Conservation (phyloP, 2,329 filamentous ascomycete genomes). For the Macrophomina phaseolina region DNA sequence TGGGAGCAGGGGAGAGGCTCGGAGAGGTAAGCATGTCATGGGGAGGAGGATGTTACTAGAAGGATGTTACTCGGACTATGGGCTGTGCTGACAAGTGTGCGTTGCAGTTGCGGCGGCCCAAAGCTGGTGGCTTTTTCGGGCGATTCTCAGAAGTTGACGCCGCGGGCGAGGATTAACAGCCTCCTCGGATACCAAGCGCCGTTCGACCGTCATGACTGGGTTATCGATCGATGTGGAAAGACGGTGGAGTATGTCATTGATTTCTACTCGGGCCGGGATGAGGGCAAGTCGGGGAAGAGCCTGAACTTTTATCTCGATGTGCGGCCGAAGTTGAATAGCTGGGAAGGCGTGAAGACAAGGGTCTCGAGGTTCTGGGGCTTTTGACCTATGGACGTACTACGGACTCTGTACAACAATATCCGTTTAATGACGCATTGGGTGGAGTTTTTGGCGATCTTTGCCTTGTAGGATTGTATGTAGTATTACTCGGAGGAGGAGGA, state of each 20-base stretch:
- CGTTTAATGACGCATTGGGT: conserved; percentile 22
- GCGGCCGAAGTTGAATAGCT: conserved; percentile 67
- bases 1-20: conserved; percentile 77
- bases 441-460: conserved; percentile 6
- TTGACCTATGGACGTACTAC: conserved; percentile 31
- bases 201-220: conserved; percentile 97
- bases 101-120: conserved; percentile 71
- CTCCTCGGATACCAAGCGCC: conserved; percentile 86
- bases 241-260: conserved; percentile 96
- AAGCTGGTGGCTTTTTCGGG: conserved; percentile 85
- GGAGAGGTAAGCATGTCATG: conserved; percentile 56
- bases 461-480: conserved; percentile 5
- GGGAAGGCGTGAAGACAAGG: conserved; percentile 66
- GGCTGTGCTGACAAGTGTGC: conserved; percentile 18
- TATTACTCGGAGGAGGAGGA: neutral
- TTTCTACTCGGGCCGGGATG: conserved; percentile 81
- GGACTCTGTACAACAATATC: neutral
- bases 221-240: conserved; percentile 87
- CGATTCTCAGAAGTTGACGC: conserved; percentile 67
- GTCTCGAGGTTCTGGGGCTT: conserved; percentile 55
- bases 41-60: too few relatives aligned
- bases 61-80: too few relatives aligned
- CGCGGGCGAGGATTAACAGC: conserved; percentile 81
- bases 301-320: conserved; percentile 71
- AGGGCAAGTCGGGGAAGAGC: conserved; percentile 49